Evolutionary conservation across 352 stramenopile species (phyloP), one percentile per base, ranked within the genome.

Genomic region (Pythium chondricola): DNA sequence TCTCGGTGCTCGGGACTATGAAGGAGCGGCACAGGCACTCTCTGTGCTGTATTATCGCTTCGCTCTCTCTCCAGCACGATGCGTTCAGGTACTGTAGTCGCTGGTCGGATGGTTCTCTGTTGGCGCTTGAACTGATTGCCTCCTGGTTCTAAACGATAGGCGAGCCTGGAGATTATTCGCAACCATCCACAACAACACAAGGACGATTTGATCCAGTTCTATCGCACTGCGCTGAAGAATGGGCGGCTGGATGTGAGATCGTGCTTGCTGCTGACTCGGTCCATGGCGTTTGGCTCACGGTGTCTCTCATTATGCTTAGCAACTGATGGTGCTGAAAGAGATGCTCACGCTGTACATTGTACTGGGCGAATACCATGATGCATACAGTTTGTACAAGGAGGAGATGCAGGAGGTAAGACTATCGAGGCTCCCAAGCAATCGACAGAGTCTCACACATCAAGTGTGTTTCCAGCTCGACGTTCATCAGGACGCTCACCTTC

Each of bases 331-430:
- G 48, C 39, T 82, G 41, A 89, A 87, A 32, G 82, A 93, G 43
- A 65, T 85, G 43, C 80, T 84, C 49, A 70, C 84, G 27, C 68
- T 89, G 31, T 64, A 89, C 55, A 59, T 93, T 17, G 49, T 72
- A 21, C 63, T 77, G 21, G 82, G 78, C 6, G 74, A 93, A 33
- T 89, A 86, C 40, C 88, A 93, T 46, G 78, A 90, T 41, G 82
- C 82, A 0, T 88, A 87, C 43, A 59, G 76, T 31, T 54, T 89
- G 10, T 93, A 82, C 48, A 82, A 89, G 58, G 71, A 85, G 40
- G 71, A 86, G 33, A 84, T 90, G 29, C 62, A 77, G 52, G 64
- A 72, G 33, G 79, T 91, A n/a, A n/a, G n/a, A n/a, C n/a, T n/a
- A n/a, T n/a, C n/a, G n/a, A n/a, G n/a, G n/a, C n/a, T n/a, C n/a